Conservation (phyloP, 2,329 filamentous ascomycete species). For the Arthrobotrys iridis region DNA sequence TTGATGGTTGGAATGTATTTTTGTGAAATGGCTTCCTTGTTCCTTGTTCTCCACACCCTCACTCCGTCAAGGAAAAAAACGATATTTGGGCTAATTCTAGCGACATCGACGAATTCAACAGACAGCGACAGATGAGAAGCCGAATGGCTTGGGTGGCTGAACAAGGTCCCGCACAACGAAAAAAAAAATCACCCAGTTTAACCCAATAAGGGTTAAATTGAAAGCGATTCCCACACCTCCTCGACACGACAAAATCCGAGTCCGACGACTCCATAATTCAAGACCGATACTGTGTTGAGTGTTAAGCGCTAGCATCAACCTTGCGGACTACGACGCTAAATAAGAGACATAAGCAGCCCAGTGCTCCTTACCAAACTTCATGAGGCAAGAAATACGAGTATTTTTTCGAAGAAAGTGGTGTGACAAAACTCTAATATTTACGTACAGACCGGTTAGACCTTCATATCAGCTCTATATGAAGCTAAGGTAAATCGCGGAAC, state of each 20-base stretch:
- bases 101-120: conserved; percentile 18
- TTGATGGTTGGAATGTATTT: conserved; percentile 26
- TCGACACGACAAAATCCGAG: conserved; percentile 14
- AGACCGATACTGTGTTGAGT: background rate
- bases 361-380: conserved; percentile 10
- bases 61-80: conserved; percentile 17
- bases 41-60: conserved; percentile 25
- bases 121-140: conserved; percentile 8
- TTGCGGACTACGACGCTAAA: conserved; percentile 46
- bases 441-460: conserved; percentile 16
- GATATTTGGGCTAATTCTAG: conserved; percentile 33
- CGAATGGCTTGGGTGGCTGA: conserved; percentile 36
- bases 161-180: conserved; percentile 13
- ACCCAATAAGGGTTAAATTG: conserved; percentile 44
- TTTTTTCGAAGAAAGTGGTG: conserved; percentile 5
- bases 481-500: conserved; percentile 47
- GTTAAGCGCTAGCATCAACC: conserved; percentile 28
- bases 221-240: conserved; percentile 12
- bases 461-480: conserved; percentile 8
- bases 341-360: conserved; percentile 13
- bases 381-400: conserved; percentile 16
- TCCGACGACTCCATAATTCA: background rate
- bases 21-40: background rate
- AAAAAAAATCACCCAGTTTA: conserved; percentile 17
- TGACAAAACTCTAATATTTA: conserved; percentile 5